Evolutionary conservation across 2,329 filamentous ascomycete genomes (phyloP).

Genomic region (Emergomyces pasteurianus): DNA sequence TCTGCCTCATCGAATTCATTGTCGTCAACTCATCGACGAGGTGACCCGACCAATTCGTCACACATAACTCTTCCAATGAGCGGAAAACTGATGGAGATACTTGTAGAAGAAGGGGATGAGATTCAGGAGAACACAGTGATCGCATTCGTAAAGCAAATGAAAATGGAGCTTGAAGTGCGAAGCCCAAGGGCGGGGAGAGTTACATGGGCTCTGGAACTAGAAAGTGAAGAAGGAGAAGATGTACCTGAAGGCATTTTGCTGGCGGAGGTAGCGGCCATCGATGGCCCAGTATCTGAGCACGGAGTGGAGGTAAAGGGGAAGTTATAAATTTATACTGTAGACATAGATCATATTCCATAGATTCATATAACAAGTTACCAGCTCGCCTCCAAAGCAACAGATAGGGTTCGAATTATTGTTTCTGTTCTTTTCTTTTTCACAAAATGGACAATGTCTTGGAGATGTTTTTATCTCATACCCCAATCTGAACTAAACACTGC

Average conservation of each 20-base stretch:
- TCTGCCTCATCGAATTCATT: slow-evolving; percentile 34
- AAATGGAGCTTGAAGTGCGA: slow-evolving; percentile 56
- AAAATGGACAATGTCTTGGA: no score
- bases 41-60: slow-evolving; percentile 36
- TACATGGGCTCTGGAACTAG: slow-evolving; percentile 41
- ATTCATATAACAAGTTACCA: neutral
- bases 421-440: neutral
- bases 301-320: slow-evolving; percentile 19
- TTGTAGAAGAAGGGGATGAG: slow-evolving; percentile 42
- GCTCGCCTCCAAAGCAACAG: neutral
- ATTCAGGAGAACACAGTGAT: slow-evolving; percentile 42
- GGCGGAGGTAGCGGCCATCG: slow-evolving; percentile 34
- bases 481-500: no score
- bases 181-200: slow-evolving; percentile 37
- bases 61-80: slow-evolving; percentile 47
- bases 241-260: slow-evolving; percentile 45
- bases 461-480: no score
- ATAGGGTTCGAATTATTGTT: neutral
- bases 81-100: slow-evolving; percentile 48
- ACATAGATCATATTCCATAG: neutral
- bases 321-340: slow-evolving; percentile 11
- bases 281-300: neutral
- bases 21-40: slow-evolving; percentile 36
- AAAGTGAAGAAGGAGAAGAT: slow-evolving; percentile 39
- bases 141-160: slow-evolving; percentile 53